A percentile compares a stretch with the other conserved stretches of the same genome.
Evolutionary conservation across 2,329 filamentous ascomycete genomes (phyloP).

Genomic region (Sarocladium oryzae): DNA sequence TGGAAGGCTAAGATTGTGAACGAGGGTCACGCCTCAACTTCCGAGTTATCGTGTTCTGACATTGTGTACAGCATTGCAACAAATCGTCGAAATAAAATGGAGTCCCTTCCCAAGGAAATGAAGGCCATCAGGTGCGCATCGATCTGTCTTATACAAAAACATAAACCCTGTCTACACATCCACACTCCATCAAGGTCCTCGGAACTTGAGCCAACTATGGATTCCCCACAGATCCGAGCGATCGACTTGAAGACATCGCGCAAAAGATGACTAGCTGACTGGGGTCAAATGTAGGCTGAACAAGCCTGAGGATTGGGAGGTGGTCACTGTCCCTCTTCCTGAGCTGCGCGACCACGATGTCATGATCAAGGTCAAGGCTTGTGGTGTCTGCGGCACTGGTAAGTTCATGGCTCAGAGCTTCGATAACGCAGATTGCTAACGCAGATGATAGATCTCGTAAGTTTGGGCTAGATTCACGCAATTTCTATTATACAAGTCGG

Average conservation of each 20-base stretch:
- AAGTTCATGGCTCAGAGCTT: slow-evolving; percentile 17
- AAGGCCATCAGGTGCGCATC: slow-evolving; percentile 52
- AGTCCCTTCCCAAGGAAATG: slow-evolving; percentile 46
- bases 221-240: background rate
- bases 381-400: slow-evolving; percentile 56
- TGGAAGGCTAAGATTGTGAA: background rate
- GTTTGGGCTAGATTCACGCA: background rate
- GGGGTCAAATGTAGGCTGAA: slow-evolving; percentile 39
- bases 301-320: slow-evolving; percentile 53
- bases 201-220: slow-evolving; percentile 2
- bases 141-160: slow-evolving; percentile 14
- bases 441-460: slow-evolving; percentile 28
- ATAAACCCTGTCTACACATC: background rate
- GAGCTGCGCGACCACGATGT: slow-evolving; percentile 53
- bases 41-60: background rate
- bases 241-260: background rate
- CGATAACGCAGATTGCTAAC: slow-evolving; percentile 19
- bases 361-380: slow-evolving; percentile 61
- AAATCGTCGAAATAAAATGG: slow-evolving; percentile 17
- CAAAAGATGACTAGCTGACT: slow-evolving; percentile 10
- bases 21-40: background rate
- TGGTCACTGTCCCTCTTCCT: slow-evolving; percentile 57
- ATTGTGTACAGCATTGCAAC: background rate
- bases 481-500: background rate
- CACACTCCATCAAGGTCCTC: slow-evolving; percentile 18